Base-by-base conservation (phyloP, 2,329 filamentous ascomycete genomes). In the Paracamarosporium sp. region DNA sequence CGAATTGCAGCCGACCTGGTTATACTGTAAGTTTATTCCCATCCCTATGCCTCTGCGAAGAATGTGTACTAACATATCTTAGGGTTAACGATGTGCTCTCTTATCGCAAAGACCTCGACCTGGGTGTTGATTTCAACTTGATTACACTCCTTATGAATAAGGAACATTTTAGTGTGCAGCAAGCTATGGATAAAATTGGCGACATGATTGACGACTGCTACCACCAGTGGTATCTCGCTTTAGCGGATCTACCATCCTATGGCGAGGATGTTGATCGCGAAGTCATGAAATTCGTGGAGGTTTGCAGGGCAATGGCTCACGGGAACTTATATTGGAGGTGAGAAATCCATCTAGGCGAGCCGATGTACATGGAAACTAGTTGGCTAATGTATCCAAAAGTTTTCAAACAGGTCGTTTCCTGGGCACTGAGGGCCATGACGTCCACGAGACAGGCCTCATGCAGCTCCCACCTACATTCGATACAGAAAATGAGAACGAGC, bases 281-380 rank as follows among this genome's bases (percentile, higher is more conserved):
- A 20, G 45, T 48, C 5, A 31, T 48, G 45, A 31, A 33, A 7
- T 48, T 48, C 17, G 28, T 48, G 12, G 45, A 48, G 45, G 20
- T 48, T 15, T 48, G 45, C 15, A 31, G 45, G 28, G 25, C 28
- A 13, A 31, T 31, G 45, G 25, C 45, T 9, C 45, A 31, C 27
- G 45, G 45, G 20, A 48, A 48, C 28, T 22, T 48, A 24, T 48
- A 48, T 22, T 48, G 45, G 45, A 48, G 45, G 45, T 48, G 35
- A 35, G 45, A 20, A 22, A 15, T 30, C 2, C 8, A 7, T 31
- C 25, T 15, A 22, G 22, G 15, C 41, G 15, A 46, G 17, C 30
- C 17, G 5, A 24, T 41, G n/a, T 22, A 24, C 13, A 20, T 24
- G 22, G 17, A 11, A 24, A 22, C 24, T 5, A 41, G 3, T 3